Conservation (phyloP, 176 grass and related monocot species). For the Oryza nivara region DNA sequence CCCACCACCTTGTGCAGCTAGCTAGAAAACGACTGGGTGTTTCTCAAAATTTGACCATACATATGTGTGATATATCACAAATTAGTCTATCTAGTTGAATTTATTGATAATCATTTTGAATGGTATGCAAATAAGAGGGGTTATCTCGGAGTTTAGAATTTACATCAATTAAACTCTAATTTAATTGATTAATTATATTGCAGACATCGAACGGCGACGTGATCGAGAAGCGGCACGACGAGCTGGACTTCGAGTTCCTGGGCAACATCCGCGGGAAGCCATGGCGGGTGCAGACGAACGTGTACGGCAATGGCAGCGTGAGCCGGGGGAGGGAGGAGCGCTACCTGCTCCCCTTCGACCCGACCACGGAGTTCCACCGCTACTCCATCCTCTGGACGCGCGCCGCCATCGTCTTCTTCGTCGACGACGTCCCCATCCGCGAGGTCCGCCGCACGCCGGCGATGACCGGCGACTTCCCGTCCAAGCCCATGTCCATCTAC, state of each 20-base stretch:
- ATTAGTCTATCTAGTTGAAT: too few relatives aligned
- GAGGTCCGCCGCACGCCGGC: constrained; percentile 49
- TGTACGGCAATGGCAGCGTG: constrained; percentile 93
- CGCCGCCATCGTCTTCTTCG: constrained; percentile 55
- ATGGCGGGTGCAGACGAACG: constrained; percentile 83
- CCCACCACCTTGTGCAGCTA: too few relatives aligned
- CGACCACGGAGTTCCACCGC: constrained; percentile 86
- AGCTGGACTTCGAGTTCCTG: constrained; percentile 91
- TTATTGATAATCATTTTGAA: too few relatives aligned
- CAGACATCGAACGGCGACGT: constrained; percentile 83
- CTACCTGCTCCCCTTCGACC: constrained; percentile 80
- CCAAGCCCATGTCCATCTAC: constrained; percentile 90
- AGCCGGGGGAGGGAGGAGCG: constrained; percentile 74
- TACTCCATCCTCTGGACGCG: constrained; percentile 88
- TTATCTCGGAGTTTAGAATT: too few relatives aligned
- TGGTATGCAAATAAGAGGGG: too few relatives aligned
- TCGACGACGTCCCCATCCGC: constrained; percentile 76
- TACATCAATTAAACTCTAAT: neutral
- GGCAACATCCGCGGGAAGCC: constrained; percentile 81
- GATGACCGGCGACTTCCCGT: constrained; percentile 73
- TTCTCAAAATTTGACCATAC: too few relatives aligned
- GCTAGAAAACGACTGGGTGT: too few relatives aligned
- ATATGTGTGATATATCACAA: too few relatives aligned
- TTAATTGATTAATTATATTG: neutral
- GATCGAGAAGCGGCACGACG: constrained; percentile 82